A percentile compares a stretch with the other conserved stretches of the same genome.
Conservation (phyloP, 768 basidiomycete species). For the Tulasnella sp. region DNA sequence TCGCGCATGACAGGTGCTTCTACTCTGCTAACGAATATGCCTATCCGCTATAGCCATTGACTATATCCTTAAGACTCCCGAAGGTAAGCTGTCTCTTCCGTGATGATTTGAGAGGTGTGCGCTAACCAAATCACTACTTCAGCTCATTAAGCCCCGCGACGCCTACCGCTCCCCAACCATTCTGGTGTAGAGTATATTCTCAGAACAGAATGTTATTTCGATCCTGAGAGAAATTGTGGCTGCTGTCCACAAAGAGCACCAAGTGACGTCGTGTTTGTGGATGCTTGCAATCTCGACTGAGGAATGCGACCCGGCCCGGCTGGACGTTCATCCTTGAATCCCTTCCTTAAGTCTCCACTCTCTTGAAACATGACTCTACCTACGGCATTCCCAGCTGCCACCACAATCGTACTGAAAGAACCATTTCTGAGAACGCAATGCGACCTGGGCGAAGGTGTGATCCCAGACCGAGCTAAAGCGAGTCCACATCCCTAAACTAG, state of each 20-base stretch:
- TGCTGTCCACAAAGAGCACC: background rate
- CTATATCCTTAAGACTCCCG: conserved; percentile 91
- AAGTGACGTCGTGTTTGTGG: background rate
- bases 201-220: background rate
- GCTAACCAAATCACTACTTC: conserved; percentile 28
- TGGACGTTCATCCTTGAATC: background rate
- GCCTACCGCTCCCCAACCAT: background rate
- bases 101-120: background rate
- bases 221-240: background rate
- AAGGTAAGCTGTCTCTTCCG: conserved; percentile 55
- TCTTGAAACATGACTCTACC: background rate
- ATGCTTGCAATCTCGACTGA: conserved; percentile 24
- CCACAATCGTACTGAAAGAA: conserved; percentile 37
- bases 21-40: background rate
- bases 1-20: background rate
- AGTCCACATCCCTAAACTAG: background rate
- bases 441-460: conserved; percentile 64
- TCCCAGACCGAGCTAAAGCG: background rate
- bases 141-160: conserved; percentile 53
- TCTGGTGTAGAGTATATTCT: background rate
- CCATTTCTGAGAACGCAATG: conserved; percentile 61
- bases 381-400: background rate
- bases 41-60: conserved; percentile 69
- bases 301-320: background rate
- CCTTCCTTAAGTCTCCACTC: background rate